phyloP scores from a whole-genome alignment of 1,284 basidiomycete species.

The Cutaneotrichosporon sp. region DNA sequence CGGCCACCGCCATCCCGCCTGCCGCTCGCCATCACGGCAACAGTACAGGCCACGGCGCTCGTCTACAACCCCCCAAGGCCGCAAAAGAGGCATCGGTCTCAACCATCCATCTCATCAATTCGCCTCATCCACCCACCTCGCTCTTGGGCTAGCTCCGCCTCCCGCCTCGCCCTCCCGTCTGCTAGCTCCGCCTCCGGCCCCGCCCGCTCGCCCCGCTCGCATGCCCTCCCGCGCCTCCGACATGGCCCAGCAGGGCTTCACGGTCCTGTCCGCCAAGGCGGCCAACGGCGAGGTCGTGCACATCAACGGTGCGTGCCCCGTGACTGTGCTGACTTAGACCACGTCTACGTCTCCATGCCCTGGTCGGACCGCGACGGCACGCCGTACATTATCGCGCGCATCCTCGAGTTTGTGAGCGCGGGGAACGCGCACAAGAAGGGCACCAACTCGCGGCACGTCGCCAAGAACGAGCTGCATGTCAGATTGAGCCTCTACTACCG shows the following conservation, averaged over 20 bases:
- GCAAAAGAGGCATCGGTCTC: too few species aligned
- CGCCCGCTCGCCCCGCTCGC: neutral
- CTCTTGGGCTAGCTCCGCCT: neutral
- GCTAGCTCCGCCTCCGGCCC: neutral
- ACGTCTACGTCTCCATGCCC: constrained; percentile 90
- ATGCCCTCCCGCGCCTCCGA: constrained; percentile 25
- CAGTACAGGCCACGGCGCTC: too few species aligned
- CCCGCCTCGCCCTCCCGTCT: neutral
- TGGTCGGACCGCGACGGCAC: constrained; percentile 87
- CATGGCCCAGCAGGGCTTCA: constrained; percentile 41
- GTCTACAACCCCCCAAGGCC: too few species aligned
- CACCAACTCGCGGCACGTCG: constrained; percentile 9
- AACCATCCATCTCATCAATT: too few species aligned
- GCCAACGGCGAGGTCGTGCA: constrained; percentile 50
- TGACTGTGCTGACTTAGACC: constrained; percentile 61
- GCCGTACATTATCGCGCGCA: constrained; percentile 88
- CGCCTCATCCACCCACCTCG: too few species aligned
- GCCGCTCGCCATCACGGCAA: neutral
- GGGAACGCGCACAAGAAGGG: constrained; percentile 45
- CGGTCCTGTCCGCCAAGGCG: constrained; percentile 40
- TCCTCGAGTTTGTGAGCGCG: constrained; percentile 91
- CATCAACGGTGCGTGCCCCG: constrained; percentile 40
- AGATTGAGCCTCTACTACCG: constrained; percentile 92
- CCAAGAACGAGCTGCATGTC: constrained; percentile 57
- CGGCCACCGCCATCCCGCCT: neutral